Evolutionary conservation across 2,329 filamentous ascomycete species (phyloP).

Genomic region (Aureobasidium mangrovei): DNA sequence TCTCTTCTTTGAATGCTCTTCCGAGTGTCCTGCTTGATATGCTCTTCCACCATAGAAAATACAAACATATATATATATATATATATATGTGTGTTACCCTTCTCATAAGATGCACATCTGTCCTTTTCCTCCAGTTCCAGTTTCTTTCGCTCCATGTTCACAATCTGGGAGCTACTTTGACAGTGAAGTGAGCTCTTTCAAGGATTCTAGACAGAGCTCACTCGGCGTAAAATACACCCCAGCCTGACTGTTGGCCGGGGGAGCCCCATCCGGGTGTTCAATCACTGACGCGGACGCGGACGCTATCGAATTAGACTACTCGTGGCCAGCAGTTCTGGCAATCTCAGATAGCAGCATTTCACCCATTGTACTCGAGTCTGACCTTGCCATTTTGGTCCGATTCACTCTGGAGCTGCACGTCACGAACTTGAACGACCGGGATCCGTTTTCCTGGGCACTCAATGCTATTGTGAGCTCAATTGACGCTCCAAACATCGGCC

Average conservation of each 20-base stretch:
- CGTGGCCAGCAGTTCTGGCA: slow-evolving; percentile 5
- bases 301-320: slow-evolving; percentile 5
- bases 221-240: background rate
- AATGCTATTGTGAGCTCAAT: background rate
- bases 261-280: slow-evolving; percentile 4
- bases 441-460: slow-evolving; percentile 3
- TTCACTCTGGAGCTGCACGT: background rate
- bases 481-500: slow-evolving; percentile 12
- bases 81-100: too few relatives aligned
- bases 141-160: too few relatives aligned
- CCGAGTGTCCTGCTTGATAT: background rate
- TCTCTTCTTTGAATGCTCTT: background rate
- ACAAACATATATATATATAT: too few relatives aligned
- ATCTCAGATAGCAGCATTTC: background rate
- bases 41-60: too few relatives aligned
- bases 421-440: slow-evolving; percentile 7
- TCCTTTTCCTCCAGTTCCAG: too few relatives aligned
- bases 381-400: background rate
- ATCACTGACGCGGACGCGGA: slow-evolving; percentile 13
- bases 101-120: too few relatives aligned
- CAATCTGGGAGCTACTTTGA: too few relatives aligned
- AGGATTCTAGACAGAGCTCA: background rate
- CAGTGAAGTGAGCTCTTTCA: background rate
- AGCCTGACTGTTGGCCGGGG: slow-evolving; percentile 11
- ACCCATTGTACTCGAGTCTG: background rate